These are phyloP conservation scores for Fistulinella cinereoalba DNA, from an alignment of 1,284 basidiomycete species.

Conservation along the genomic window DNA sequence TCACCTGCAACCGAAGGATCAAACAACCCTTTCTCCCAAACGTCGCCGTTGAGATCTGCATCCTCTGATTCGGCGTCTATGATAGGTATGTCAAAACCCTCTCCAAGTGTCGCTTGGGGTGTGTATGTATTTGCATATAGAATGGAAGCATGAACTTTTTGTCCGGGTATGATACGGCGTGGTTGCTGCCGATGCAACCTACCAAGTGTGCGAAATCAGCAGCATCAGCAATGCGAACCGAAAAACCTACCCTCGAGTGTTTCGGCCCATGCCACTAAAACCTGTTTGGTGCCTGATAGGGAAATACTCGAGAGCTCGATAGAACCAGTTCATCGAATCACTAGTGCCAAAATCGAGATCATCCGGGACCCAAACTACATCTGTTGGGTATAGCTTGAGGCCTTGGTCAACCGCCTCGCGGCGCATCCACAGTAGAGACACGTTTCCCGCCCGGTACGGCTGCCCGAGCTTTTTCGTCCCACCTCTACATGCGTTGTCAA, in stretches of 20 bases:
- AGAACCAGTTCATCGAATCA: conserved; percentile 16
- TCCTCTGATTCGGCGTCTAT: conserved; percentile 4
- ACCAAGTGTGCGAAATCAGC: background rate
- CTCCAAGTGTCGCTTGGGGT: conserved; percentile 24
- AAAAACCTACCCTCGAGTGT: conserved; percentile 2
- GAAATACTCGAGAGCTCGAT: conserved; percentile 12
- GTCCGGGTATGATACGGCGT: conserved; percentile 31
- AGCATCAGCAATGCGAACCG: background rate
- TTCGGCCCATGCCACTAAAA: conserved; percentile 8
- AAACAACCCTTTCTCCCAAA: background rate
- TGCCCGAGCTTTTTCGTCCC: conserved; percentile 14
- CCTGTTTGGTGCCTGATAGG: conserved; percentile 20
- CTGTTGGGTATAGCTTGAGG: conserved; percentile 13
- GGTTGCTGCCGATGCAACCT: conserved; percentile 21
- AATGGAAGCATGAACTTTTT: conserved; percentile 31
- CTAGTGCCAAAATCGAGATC: conserved; percentile 12
- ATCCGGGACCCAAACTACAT: conserved; percentile 15
- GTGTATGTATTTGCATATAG: conserved; percentile 19
- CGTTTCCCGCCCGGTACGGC: conserved; percentile 17
- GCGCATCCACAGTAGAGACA: conserved; percentile 24
- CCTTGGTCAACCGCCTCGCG: conserved; percentile 10
- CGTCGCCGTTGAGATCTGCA: background rate
- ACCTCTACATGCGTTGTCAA: conserved; percentile 9
- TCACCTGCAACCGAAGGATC: background rate
- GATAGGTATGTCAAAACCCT: conserved; percentile 27